These are phyloP conservation scores for Penicillium sclerotigenum DNA, from an alignment of 2,329 filamentous ascomycete genomes.

Conservation along the genomic window DNA sequence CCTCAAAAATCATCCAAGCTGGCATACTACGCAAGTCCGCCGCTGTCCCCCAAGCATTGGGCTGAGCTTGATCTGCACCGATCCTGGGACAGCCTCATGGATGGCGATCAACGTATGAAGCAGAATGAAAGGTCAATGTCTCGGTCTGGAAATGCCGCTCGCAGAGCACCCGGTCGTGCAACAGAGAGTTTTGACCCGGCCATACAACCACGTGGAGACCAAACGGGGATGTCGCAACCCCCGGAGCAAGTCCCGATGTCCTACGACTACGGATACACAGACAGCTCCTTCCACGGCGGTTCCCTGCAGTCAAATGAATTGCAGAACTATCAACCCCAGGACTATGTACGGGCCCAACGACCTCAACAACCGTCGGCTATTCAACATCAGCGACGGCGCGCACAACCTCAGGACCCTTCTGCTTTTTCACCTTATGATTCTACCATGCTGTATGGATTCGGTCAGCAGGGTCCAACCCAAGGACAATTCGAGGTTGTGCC, in stretches of 20 bases:
- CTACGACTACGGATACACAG: slow-evolving; percentile 54
- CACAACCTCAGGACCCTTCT: slow-evolving; percentile 33
- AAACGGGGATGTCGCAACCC: slow-evolving; percentile 35
- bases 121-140: slow-evolving; percentile 66
- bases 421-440: slow-evolving; percentile 48
- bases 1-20: slow-evolving; percentile 51
- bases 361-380: slow-evolving; percentile 35
- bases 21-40: slow-evolving; percentile 61
- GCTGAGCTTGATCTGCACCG: slow-evolving; percentile 56
- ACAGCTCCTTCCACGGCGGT: slow-evolving; percentile 49
- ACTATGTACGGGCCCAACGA: slow-evolving; percentile 54
- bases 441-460: slow-evolving; percentile 76
- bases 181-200: slow-evolving; percentile 41
- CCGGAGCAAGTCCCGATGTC: slow-evolving; percentile 37
- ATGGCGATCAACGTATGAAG: slow-evolving; percentile 72
- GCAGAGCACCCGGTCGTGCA: slow-evolving; percentile 51
- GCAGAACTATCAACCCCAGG: slow-evolving; percentile 57
- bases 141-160: slow-evolving; percentile 44
- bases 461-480: slow-evolving; percentile 58
- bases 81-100: slow-evolving; percentile 63
- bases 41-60: slow-evolving; percentile 64
- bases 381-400: slow-evolving; percentile 47
- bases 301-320: slow-evolving; percentile 54
- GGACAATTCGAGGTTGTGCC: slow-evolving; percentile 70
- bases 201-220: slow-evolving; percentile 36